Base-by-base conservation (phyloP, 164 flowering plant species). In the Macadamia tetraphylla region DNA sequence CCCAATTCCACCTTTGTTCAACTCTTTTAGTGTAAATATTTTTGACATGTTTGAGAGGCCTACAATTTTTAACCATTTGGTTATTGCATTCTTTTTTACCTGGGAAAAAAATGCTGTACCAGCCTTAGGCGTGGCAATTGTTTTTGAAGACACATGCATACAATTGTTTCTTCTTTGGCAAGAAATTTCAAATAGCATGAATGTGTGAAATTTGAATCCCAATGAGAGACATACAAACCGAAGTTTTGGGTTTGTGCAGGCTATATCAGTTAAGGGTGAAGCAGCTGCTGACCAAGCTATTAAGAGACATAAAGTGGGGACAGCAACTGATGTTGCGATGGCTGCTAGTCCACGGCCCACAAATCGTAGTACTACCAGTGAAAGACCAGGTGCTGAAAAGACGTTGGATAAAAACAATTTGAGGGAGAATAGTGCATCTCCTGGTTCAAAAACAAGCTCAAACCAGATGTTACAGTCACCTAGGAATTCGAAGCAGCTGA, bases 181-280 rank as follows among this genome's bases (percentile, higher is more conserved):
- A 35, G 40, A 1, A 35, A 35, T 35, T 35, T 35, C 4, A 35
- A 35, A 35, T 35, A 35, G 40, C 40, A 35, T 35, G 40, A 35
- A 35, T 35, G 1, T 35, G 40, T 35, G 40, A 4, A 35, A 35
- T 35, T 35, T 4, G 1, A 35, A 35, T 1, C 40, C 40, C 1
- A 35, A 35, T 35, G 40, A 35, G 40, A 35, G 40, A 23, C 51
- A 13, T 23, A 35, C 1, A 10, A 52, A 14, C 56, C 76, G 65
- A 29, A 65, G 52, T 57, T 57, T 71, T 64, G 64, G 53, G 11
- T 63, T 67, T 70, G 58, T 83, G 76, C 93, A 92, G 98, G 82
- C 84, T 74, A 29, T 78, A 5, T 82, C 84, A 66, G 68, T 68
- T 42, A 86, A 87, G 77, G 77, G 79, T 70, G 91, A 88, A 61